Evolutionary conservation across 345 rosid genomes (phyloP).

Genomic region (Corchorus olitorius): DNA sequence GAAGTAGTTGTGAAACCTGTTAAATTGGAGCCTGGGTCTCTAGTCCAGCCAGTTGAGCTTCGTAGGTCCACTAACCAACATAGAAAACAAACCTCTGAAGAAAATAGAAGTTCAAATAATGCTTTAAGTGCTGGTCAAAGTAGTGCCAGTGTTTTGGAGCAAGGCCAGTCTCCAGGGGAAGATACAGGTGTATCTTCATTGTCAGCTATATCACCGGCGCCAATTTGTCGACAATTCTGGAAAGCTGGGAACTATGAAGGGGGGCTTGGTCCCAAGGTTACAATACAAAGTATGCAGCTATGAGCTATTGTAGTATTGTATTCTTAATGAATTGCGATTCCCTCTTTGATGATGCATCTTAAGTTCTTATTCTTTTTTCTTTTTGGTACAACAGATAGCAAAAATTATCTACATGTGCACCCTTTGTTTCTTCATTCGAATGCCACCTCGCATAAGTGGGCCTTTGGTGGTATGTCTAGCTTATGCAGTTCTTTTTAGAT

Average conservation of each 20-base stretch:
- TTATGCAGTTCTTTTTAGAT: conserved; percentile 3
- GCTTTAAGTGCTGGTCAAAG: conserved; percentile 50
- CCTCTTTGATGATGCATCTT: conserved; percentile 1
- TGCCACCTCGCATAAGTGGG: conserved; percentile 99
- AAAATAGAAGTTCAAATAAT: conserved; percentile 48
- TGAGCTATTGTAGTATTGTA: conserved; percentile 6
- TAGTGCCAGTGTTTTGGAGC: conserved; percentile 68
- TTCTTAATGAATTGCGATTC: conserved; percentile 9
- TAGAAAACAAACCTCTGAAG: conserved; percentile 54
- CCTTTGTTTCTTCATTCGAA: conserved; percentile 98
- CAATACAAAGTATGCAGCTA: conserved; percentile 56
- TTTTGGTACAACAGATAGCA: conserved; percentile 50
- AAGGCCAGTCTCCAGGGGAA: conserved; percentile 65
- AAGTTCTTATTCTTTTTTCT: conserved; percentile 15
- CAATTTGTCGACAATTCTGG: conserved; percentile 93
- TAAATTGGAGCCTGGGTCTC: conserved; percentile 48
- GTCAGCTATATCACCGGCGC: conserved; percentile 60
- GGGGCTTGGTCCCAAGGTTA: conserved; percentile 48
- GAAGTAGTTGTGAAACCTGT: conserved; percentile 40
- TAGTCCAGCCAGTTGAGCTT: conserved; percentile 18
- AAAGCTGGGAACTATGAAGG: conserved; percentile 76
- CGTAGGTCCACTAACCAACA: conserved; percentile 27
- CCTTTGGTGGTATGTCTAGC: conserved; percentile 80
- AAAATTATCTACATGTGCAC: conserved; percentile 82
- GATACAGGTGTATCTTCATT: conserved; percentile 68